A percentile compares a stretch with the other conserved stretches of the same genome.
phyloP scores from a whole-genome alignment of 495 filamentous ascomycete genomes.

The Amphirosellinia nigrospora region DNA sequence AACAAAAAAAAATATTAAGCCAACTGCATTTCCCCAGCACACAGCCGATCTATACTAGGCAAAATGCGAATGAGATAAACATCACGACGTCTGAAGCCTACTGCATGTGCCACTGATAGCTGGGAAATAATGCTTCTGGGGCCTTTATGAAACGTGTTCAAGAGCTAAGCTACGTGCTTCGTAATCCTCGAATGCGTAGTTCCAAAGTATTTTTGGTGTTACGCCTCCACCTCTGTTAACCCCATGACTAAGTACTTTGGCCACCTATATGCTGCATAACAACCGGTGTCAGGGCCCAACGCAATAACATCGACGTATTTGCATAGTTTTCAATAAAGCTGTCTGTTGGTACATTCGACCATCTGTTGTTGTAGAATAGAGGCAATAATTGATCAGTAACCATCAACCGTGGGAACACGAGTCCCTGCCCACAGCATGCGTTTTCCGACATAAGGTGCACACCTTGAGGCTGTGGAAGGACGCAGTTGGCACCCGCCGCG shows the following conservation, averaged over 20 bases:
- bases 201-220: too few species aligned
- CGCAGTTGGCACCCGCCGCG: conserved; percentile 41
- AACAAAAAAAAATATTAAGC: too few species aligned
- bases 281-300: conserved; percentile 59
- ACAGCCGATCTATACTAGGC: too few species aligned
- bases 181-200: too few species aligned
- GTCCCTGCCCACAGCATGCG: conserved; percentile 54
- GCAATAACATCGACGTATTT: conserved; percentile 37
- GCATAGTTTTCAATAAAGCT: conserved; percentile 57
- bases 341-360: conserved; percentile 46
- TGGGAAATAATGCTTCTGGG: too few species aligned
- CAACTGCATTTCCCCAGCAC: too few species aligned
- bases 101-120: too few species aligned
- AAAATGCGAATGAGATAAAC: too few species aligned
- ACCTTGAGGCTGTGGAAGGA: conserved; percentile 31
- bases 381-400: conserved; percentile 51
- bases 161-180: too few species aligned
- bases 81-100: too few species aligned
- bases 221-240: not conserved
- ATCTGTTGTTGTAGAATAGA: conserved; percentile 43
- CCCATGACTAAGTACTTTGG: conserved; percentile 2
- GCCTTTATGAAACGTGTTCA: too few species aligned
- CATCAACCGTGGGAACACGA: conserved; percentile 45
- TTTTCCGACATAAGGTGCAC: conserved; percentile 52
- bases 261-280: conserved; percentile 59